Conservation (phyloP, 805 yeast species). For the Starmerella riodocensis region DNA sequence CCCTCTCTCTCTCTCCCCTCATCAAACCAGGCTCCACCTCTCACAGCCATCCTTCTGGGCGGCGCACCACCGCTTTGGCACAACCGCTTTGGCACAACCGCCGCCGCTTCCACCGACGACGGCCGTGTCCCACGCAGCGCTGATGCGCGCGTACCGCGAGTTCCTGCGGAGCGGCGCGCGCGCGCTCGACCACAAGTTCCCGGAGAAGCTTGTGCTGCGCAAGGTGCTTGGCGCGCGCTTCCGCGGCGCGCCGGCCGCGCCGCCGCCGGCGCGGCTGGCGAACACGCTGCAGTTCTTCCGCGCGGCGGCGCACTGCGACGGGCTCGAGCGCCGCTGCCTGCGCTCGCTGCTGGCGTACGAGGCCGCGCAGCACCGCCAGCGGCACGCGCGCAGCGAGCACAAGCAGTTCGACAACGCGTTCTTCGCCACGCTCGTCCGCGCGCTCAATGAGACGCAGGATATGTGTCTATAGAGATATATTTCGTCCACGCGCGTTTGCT, state of each 20-base stretch:
- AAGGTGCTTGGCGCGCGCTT: conserved; percentile 13
- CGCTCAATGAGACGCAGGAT: conserved; percentile 12
- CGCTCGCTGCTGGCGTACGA: conserved; percentile 13
- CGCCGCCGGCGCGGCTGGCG: conserved; percentile 5
- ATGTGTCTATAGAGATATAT: conserved; percentile 10
- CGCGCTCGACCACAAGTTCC: conserved; percentile 12
- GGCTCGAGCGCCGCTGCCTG: conserved; percentile 21
- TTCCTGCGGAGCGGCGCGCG: conserved; percentile 14
- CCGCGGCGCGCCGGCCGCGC: not conserved
- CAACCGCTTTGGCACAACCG: not conserved
- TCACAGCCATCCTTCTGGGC: too few relatives aligned
- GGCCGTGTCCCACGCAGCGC: not conserved
- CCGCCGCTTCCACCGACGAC: not conserved
- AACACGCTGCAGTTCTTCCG: conserved; percentile 19
- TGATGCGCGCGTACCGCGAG: not conserved
- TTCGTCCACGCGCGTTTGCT: not conserved
- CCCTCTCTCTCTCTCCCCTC: too few relatives aligned
- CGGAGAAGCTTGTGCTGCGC: conserved; percentile 9
- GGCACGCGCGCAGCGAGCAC: not conserved
- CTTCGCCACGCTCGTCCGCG: conserved; percentile 2
- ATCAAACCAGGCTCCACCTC: too few relatives aligned
- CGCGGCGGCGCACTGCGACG: conserved; percentile 20
- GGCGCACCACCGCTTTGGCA: too few relatives aligned
- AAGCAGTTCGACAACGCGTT: conserved; percentile 6
- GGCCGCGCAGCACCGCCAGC: conserved; percentile 11